A percentile compares a stretch with the other conserved stretches of the same genome.
Conservation (phyloP, 2,329 filamentous ascomycete genomes). For the Stagonosporopsis chrysanthemi region DNA sequence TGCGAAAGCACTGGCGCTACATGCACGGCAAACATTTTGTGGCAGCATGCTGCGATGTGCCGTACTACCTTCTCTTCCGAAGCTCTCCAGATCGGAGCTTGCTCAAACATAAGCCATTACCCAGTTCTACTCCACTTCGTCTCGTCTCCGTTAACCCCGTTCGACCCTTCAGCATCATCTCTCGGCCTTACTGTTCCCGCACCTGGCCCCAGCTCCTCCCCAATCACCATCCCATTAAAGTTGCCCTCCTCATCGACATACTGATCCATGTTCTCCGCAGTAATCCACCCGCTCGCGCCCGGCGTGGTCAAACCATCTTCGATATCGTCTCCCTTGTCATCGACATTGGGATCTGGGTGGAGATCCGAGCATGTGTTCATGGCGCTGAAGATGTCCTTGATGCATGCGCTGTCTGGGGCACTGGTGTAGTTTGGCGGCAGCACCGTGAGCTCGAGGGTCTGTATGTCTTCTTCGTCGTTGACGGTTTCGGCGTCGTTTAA, state of each 20-base stretch:
- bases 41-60: not conserved
- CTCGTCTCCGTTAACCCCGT: constrained; percentile 41
- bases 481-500: constrained; percentile 61
- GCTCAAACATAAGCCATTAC: constrained; percentile 12
- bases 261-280: constrained; percentile 86
- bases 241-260: constrained; percentile 59
- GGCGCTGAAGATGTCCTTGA: constrained; percentile 68
- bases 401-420: constrained; percentile 39
- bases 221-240: constrained; percentile 43
- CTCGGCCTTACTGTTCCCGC: constrained; percentile 48
- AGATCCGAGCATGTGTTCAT: constrained; percentile 78
- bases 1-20: not conserved
- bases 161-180: constrained; percentile 40
- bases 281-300: constrained; percentile 84
- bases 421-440: constrained; percentile 56
- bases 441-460: constrained; percentile 72
- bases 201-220: constrained; percentile 44
- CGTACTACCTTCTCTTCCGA: too few species aligned
- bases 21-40: not conserved
- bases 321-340: constrained; percentile 59
- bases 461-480: constrained; percentile 69
- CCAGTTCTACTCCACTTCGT: constrained; percentile 49
- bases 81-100: not conserved
- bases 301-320: constrained; percentile 65
- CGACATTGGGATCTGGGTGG: constrained; percentile 72